These are phyloP conservation scores for Lepiota brunneoincarnata DNA, from an alignment of 768 basidiomycete species.

Conservation along the genomic window DNA sequence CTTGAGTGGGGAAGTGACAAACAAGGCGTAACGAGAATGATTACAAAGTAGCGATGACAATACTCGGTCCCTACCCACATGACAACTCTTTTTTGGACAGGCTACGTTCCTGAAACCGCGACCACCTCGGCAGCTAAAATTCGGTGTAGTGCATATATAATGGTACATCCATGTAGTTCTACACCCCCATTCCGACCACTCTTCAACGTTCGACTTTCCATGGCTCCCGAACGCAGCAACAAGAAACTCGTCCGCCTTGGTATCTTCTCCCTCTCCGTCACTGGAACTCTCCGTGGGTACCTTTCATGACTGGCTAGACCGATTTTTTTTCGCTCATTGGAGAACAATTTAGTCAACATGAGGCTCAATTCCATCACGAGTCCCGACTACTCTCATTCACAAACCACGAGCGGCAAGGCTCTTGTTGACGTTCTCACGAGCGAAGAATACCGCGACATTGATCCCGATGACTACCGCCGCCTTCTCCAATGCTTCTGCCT, in stretches of 20 bases:
- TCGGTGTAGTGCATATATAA: neutral
- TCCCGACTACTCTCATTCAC: slow-evolving; percentile 4
- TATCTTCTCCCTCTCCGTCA: slow-evolving; percentile 6
- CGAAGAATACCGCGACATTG: slow-evolving; percentile 6
- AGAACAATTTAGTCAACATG: neutral
- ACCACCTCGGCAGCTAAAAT: neutral
- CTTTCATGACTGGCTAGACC: too few species aligned
- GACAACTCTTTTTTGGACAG: neutral
- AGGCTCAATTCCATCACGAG: slow-evolving; percentile 7
- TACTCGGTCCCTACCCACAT: slow-evolving; percentile 3
- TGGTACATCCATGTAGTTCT: neutral
- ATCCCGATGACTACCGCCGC: slow-evolving; percentile 2
- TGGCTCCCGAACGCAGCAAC: slow-evolving; percentile 7
- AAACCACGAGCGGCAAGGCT: slow-evolving; percentile 3
- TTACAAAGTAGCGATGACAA: slow-evolving; percentile 2
- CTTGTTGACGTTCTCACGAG: slow-evolving; percentile 4
- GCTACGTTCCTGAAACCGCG: neutral
- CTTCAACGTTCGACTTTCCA: neutral
- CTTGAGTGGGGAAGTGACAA: neutral
- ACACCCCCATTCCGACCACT: neutral
- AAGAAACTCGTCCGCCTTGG: slow-evolving; percentile 6
- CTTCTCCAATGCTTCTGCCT: slow-evolving; percentile 12
- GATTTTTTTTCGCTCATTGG: neutral
- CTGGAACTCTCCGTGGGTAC: slow-evolving; percentile 7
- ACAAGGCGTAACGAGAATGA: neutral